Conservation (phyloP, 495 filamentous ascomycete genomes). For the Xylaria grammica region DNA sequence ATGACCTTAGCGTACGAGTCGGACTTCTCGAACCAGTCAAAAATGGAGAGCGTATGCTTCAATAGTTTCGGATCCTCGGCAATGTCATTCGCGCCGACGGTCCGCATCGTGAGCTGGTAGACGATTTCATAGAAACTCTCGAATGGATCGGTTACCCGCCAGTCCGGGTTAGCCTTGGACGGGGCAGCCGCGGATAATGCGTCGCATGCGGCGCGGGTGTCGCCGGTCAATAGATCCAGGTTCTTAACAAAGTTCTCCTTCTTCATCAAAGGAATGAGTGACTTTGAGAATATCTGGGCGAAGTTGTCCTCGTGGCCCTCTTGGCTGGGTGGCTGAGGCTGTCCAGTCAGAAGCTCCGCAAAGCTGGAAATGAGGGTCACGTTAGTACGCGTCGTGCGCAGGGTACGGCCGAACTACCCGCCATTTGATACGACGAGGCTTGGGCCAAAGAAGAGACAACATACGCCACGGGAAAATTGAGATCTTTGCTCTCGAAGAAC, state of each 20-base stretch:
- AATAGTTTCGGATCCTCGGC: slow-evolving; percentile 43
- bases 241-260: slow-evolving; percentile 39
- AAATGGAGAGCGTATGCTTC: slow-evolving; percentile 38
- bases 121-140: slow-evolving; percentile 48
- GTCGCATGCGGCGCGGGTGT: slow-evolving; percentile 37
- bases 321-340: slow-evolving; percentile 23
- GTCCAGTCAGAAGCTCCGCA: slow-evolving; percentile 33
- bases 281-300: slow-evolving; percentile 27
- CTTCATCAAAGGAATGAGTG: slow-evolving; percentile 30
- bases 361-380: slow-evolving; percentile 22
- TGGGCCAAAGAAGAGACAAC: not conserved
- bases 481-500: slow-evolving; percentile 49
- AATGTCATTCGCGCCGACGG: slow-evolving; percentile 48
- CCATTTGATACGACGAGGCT: not conserved
- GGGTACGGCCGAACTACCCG: not conserved
- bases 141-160: slow-evolving; percentile 46
- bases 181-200: slow-evolving; percentile 26
- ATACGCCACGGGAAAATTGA: slow-evolving; percentile 50
- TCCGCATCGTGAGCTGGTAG: slow-evolving; percentile 47
- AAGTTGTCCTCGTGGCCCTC: slow-evolving; percentile 20
- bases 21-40: slow-evolving; percentile 41
- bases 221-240: slow-evolving; percentile 37
- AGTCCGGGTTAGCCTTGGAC: slow-evolving; percentile 24
- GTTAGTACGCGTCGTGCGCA: not conserved
- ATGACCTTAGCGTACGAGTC: slow-evolving; percentile 41